Base-by-base conservation (phyloP, 2,329 filamentous ascomycete genomes). In the Penicillium olsonii region DNA sequence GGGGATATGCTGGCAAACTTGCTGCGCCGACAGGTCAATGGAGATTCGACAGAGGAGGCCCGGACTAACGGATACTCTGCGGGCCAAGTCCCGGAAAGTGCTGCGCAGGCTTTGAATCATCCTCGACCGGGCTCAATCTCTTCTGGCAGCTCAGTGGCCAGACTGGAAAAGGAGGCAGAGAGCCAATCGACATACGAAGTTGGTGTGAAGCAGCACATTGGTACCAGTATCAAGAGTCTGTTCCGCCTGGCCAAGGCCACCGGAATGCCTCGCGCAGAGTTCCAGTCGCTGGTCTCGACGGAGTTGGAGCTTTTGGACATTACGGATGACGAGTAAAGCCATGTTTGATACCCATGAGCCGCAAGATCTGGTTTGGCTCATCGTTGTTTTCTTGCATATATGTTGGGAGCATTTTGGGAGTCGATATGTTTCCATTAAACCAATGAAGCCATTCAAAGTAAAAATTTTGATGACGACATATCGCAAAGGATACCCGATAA, bases 171-270 rank as follows among this genome's bases (percentile, higher is more conserved):
- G 22, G 69, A 77, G 46, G 80, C 80, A 2, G 75, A 76, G 52
- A 75, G 62, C 31, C 73, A 74, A 53, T 78, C 78, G 3, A 71
- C 78, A n/a, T 80, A 79, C 2, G 83, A 85, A 61, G 68, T 82
- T 9, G 83, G 79, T 3, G 80, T 86, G 41, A 80, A 82, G 58
- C 81, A 84, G 62, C 84, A 87, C 57, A 84, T 87, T 48, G 77
- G 80, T 53, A 82, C 80, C 1, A 83, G 81, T 56, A 75, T 87
- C 59, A 85, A 85, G 71, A 84, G 81, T 61, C 65, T 87, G 62
- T 85, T 82, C 67, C 76, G 83, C 3, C 65, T 87, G 45, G 83
- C 83, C 1, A 78, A 75, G 59, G 76, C 76, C 20, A 78, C 78
- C 3, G 84, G 84, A 1, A 83, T 87, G 55, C 75, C 79, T 15